Evolutionary conservation across 2,329 filamentous ascomycete species (phyloP), one percentile per base, ranked within the genome.

Genomic region (Scleromitrula shiraiana): DNA sequence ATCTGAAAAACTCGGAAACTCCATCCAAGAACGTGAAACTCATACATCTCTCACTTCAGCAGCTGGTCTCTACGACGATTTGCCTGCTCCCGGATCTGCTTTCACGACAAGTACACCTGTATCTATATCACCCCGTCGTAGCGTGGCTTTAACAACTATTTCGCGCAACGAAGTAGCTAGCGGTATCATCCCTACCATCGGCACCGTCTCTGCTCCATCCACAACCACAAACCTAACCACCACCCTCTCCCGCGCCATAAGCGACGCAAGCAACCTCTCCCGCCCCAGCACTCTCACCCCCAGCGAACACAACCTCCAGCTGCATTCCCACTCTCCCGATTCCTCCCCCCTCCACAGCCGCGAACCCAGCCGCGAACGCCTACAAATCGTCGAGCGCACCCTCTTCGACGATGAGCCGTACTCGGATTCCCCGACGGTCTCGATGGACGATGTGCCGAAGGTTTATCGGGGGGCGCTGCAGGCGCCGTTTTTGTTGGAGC

Each of bases 401-500:
- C 20, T 37, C 7, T 37, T 37, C 22, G 35, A 37, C 7, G 17
- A 37, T 5, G 35, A 20, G 10, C 35, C 35, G 17, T 37, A 37
- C 7, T 20, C 35, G 17, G 35, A 37, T 22, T n/a, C n/a, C n/a
- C n/a, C n/a, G n/a, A n/a, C n/a, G n/a, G n/a, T 1, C 6, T 14
- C 4, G 27, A 19, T 20, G 17, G 2, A 22, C 5, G 22, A 43
- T 19, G 19, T 19, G 9, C 46, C 39, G 14, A 38, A 30, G 24
- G 38, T 37, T 1, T 49, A 37, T 10, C 30, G 30, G 7, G 39
- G 32, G 5, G 12, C 29, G 17, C 3, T 47, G 1, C 44, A 44
- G 8, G 36, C 41, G 27, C 52, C 55, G 4, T 59, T 57, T 7
- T 42, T 60, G 10, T 49, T 49, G 2, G 56, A 57, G 30, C 52